These are phyloP conservation scores for Daphne laureola DNA, from an alignment of 441 rosid genomes.

Conservation along the genomic window DNA sequence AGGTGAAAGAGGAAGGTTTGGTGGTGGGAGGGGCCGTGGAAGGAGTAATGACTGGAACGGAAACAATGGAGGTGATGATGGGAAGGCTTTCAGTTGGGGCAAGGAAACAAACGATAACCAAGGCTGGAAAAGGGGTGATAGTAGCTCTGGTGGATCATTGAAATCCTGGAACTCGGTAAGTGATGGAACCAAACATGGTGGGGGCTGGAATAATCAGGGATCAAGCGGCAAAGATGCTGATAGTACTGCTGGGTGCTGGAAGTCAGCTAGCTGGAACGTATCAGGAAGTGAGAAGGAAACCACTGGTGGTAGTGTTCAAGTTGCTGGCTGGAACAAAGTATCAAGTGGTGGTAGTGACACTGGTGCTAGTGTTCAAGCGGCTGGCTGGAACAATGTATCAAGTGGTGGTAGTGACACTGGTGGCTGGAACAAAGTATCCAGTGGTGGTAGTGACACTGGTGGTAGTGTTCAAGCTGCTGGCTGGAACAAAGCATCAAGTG, in stretches of 20 bases:
- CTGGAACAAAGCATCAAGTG: slow-evolving; percentile 12
- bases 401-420: slow-evolving; percentile 6
- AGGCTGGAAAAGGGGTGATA: slow-evolving; percentile 20
- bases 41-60: slow-evolving; percentile 33
- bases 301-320: slow-evolving; percentile 8
- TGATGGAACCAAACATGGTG: slow-evolving; percentile 7
- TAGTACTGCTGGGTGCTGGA: slow-evolving; percentile 5
- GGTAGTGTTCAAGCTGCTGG: slow-evolving; percentile 10
- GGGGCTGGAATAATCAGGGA: not conserved
- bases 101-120: slow-evolving; percentile 17
- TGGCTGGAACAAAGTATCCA: slow-evolving; percentile 21
- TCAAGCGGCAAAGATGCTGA: not conserved
- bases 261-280: slow-evolving; percentile 14
- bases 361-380: slow-evolving; percentile 12
- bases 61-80: slow-evolving; percentile 21
- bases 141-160: slow-evolving; percentile 10
- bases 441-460: slow-evolving; percentile 8
- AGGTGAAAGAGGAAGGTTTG: slow-evolving; percentile 26
- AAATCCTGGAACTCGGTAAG: slow-evolving; percentile 22
- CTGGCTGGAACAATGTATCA: slow-evolving; percentile 16
- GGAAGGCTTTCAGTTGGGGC: slow-evolving; percentile 33
- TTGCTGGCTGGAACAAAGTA: slow-evolving; percentile 18
- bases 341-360: slow-evolving; percentile 2
- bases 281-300: slow-evolving; percentile 1
- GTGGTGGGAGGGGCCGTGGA: slow-evolving; percentile 33